These are phyloP conservation scores for Penicillium sp. DNA, from an alignment of 2,329 filamentous ascomycete species.

Conservation along the genomic window DNA sequence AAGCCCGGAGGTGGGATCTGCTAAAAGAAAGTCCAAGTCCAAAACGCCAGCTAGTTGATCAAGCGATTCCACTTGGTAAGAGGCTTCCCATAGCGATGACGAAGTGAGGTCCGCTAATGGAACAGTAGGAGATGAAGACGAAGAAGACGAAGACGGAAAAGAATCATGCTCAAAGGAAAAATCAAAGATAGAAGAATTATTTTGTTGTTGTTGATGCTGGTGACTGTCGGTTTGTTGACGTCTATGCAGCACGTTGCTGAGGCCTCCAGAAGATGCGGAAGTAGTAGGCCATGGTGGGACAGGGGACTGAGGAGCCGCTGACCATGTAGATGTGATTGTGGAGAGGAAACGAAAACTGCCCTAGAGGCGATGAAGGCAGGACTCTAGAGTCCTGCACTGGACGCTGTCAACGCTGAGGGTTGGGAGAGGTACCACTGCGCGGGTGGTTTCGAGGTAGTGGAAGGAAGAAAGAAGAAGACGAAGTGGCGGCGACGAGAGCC, in stretches of 20 bases:
- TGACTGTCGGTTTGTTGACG: not conserved
- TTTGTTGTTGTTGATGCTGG: conserved; percentile 2
- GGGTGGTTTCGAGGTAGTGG: too few relatives aligned
- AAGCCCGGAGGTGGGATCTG: conserved; percentile 1
- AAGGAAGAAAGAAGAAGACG: not conserved
- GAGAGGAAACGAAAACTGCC: conserved; percentile 5
- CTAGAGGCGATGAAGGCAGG: conserved; percentile 14
- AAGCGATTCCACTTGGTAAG: conserved; percentile 7
- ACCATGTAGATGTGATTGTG: conserved; percentile 15
- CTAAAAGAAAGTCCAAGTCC: conserved; percentile 9
- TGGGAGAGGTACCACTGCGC: not conserved
- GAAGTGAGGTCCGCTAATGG: conserved; percentile 3
- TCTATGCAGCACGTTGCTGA: not conserved
- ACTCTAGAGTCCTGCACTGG: conserved; percentile 13
- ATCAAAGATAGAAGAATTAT: conserved; percentile 3
- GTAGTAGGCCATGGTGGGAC: conserved; percentile 14
- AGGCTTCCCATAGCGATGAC: conserved; percentile 10
- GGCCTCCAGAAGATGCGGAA: conserved; percentile 5
- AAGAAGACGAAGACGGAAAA: conserved; percentile 5
- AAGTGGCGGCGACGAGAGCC: conserved; percentile 1
- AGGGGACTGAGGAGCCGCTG: conserved; percentile 11
- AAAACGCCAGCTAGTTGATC: conserved; percentile 11
- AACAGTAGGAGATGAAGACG: conserved; percentile 9
- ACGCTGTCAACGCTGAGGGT: conserved; percentile 12
- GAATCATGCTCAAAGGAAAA: conserved; percentile 14